Evolutionary conservation across 192 early-diverging fungal species (phyloP), one percentile per base, ranked within the genome.

Genomic region (Funneliformis mosseae): DNA sequence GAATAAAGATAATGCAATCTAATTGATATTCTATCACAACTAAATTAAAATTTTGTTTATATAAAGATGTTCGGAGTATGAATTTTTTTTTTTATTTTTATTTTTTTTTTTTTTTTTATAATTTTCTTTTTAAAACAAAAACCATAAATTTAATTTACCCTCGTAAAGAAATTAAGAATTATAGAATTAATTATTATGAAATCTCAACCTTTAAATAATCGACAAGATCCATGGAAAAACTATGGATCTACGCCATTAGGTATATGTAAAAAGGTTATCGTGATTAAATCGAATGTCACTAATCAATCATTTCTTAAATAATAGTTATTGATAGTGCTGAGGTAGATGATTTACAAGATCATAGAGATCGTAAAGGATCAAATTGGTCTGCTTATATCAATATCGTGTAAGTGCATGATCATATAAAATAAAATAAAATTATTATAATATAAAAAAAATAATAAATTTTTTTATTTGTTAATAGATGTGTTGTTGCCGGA

Each of bases 401-500:
- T 68, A 43, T 79, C 9, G 43, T 79, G 77, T 79, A 69, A 79
- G 66, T 50, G 6, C 12, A 39, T 3, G 6, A 60, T 28, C 23
- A 5, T 4, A 25, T 39, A 59, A 12, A 7, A 39, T 21, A 25
- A 48, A 3, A n/a, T n/a, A 0, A 33, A 33, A 33, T 33, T 3
- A 33, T n/a, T n/a, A n/a, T n/a, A 33, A 33, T 33, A 33, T 63
- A 8, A 50, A 62, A 67, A 48, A 77, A 50, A 10, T 28, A 43
- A 43, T 21, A 41, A 55, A 25, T 5, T 14, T 74, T 76, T 55
- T 55, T 18, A 38, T 12, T 45, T 25, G 67, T 45, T 67, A 50
- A 27, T 27, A 79, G 78, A 14, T 93, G 92, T 82, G 87, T 92
- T 18, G 85, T 92, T 60, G 92, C 93, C 2, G 91, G 91, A 38